phyloP scores from a whole-genome alignment of 2,329 filamentous ascomycete species.

The Uncinocarpus reesii region DNA sequence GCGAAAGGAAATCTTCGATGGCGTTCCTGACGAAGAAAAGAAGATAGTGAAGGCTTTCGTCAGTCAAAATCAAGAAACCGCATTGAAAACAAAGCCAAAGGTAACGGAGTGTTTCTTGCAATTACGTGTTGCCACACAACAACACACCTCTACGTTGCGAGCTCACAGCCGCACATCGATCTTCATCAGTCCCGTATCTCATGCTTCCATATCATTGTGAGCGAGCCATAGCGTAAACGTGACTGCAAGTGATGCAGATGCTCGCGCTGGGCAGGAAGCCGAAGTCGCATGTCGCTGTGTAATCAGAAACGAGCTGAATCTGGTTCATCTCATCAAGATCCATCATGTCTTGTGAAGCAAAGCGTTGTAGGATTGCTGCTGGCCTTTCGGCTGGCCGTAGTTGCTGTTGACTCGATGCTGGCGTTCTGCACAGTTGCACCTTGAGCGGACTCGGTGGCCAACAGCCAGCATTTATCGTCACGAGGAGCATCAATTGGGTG shows the following conservation, averaged over 20 bases:
- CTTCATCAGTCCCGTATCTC: not conserved
- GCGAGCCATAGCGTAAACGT: not conserved
- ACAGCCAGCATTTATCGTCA: not conserved
- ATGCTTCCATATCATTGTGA: not conserved
- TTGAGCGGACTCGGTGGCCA: not conserved
- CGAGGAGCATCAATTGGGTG: not conserved
- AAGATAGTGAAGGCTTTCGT: slow-evolving; percentile 61
- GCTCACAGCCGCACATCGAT: not conserved
- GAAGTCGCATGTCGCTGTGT: slow-evolving; percentile 4
- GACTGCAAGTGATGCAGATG: not conserved
- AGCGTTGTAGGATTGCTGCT: slow-evolving; percentile 7
- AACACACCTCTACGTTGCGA: not conserved
- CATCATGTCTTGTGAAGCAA: slow-evolving; percentile 2
- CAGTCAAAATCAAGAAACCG: slow-evolving; percentile 58
- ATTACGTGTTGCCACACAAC: not conserved
- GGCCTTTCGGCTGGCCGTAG: slow-evolving; percentile 6
- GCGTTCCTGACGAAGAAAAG: slow-evolving; percentile 45
- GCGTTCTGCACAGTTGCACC: no score
- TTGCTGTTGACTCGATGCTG: slow-evolving; percentile 1
- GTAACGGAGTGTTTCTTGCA: slow-evolving; percentile 38
- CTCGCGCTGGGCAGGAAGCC: not conserved
- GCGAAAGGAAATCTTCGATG: slow-evolving; percentile 54
- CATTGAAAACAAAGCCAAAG: slow-evolving; percentile 78
- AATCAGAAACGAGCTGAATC: not conserved
- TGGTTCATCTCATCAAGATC: slow-evolving; percentile 7